Evolutionary conservation across 345 rosid genomes (phyloP), one percentile per base, ranked within the genome.

Genomic region (Populus ilicifolia): DNA sequence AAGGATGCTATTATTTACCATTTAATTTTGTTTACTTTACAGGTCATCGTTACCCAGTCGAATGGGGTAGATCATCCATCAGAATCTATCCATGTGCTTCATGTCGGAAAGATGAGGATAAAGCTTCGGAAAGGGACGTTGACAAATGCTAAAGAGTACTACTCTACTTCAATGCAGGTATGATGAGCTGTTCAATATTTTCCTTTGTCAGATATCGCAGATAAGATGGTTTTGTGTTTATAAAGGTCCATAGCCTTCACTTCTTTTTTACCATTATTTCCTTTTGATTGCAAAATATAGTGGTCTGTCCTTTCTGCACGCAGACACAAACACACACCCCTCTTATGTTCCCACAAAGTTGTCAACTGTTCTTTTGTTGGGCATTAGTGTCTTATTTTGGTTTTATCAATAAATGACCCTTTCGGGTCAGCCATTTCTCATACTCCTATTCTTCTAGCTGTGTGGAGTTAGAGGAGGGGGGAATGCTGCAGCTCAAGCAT

Each of bases 391-490:
- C 29, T 9, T n/a, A 0, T 8, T n/a, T 3, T 59, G 13, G 59
- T 56, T n/a, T 56, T 56, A n/a, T n/a, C 23, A 56, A 23, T 8
- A 3, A 10, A 9, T n/a, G 63, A 21, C 14, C 16, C 50, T 44
- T 44, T 13, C 0, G 50, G 18, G 17, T 17, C 63, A n/a, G 6
- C 29, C 29, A 59, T 59, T 59, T 38, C 39, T 71, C 54, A 76
- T 62, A 10, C 23, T 36, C 54, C 9, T 20, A 20, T 56, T 46
- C 16, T 75, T 10, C 54, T 67, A 96, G 99, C 83, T 96, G 23
- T 96, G 99, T 70, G 98, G 99, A 79, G 98, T 94, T 62, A 86
- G 99, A 90, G 99, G 99, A 79, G 98, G 95, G 25, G 99, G 98
- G 46, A 96, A 94, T 78, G 99, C 98, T 0, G 99, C 98, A 12